Base-by-base conservation (phyloP, 2,329 filamentous ascomycete species). In the Aspergillus sp. region DNA sequence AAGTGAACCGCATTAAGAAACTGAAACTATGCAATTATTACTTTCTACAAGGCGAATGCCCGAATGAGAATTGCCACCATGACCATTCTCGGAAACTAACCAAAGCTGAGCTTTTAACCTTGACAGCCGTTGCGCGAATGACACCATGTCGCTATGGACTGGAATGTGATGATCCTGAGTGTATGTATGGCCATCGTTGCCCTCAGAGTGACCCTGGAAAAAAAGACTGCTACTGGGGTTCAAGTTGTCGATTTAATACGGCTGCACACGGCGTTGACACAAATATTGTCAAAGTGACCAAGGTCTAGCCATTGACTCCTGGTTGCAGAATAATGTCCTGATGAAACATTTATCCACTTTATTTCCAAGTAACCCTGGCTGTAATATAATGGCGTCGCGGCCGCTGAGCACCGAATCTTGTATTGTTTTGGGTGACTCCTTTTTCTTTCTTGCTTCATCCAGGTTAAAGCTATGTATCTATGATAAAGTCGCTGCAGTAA, bases 151-250 rank as follows among this genome's bases (percentile, higher is more conserved):
- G 79, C 56, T 82, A 83, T 65, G 84, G 84, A 11, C 77, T 80
- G 50, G 77, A 77, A 14, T 88, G 85, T 64, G 77, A 83, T 51
- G 85, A 87, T 59, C 69, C 78, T 2, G 81, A 82, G 58, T 88
- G 85, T 71, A 86, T 87, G 52, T 87, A 86, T 66, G 85, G 85
- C 21, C 85, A 88, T 70, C 80, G 82, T 37, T 88, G 85, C 66
- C 83, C 84, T 17, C 82, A 83, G 60, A 78, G 76, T 35, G 73
- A 78, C 57, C 76, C 79, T 27, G 81, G 82, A 39, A 78, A 74
- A 50, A 81, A 81, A 66, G 79, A 77, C 17, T 87, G 85, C 66
- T 81, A 82, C 64, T 85, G 84, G 71, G 82, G 81, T 14, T 78
- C 82, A 6, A 77, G 75, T 52, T 88, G 85, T 75, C 80, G 84